Base-by-base conservation (phyloP, 2,329 filamentous ascomycete genomes). In the Trichoderma hamatum region DNA sequence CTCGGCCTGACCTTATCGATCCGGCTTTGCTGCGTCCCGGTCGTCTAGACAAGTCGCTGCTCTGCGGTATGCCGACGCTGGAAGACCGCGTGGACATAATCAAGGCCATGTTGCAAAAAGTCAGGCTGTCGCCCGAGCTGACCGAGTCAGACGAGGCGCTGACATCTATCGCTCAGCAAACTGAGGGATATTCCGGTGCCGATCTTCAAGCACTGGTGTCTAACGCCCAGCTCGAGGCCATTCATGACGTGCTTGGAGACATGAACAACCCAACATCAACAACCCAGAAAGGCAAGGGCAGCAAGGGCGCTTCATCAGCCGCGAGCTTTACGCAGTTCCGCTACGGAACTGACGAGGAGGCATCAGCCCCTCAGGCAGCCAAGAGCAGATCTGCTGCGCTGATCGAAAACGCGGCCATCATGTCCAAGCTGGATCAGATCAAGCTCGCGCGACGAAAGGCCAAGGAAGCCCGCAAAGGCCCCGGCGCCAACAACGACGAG, bases 161-260 rank as follows among this genome's bases (percentile, higher is more conserved):
- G 34, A 82, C 81, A n/a, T 92, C 94, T 71, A 88, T 99, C 28
- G 95, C 94, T 0, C 84, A 83, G 19, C 84, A 88, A 19, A 98
- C 95, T 0, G 91, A 96, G 70, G 96, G 96, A 11, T 97, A 96
- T 78, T 96, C 93, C 0, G 96, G 96, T 14, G 96, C 96, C 1
- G 96, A 99, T 81, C 84, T 99, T 3, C 96, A 99, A 79, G 96
- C 95, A 0, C 86, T 99, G 7, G 90, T 98, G 54, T 97, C 97
- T 75, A 99, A 99, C 73, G 94, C 96, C 0, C 96, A 99, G 78
- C 86, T 99, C 6, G 95, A 98, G 81, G 96, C 96, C 32, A 97
- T 99, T 72, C 96, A 99, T 77, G 94, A 97, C 73, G 89, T 96
- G 2, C 86, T 99, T 0, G 64, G 64, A n/a, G 90, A 80, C 55